These are phyloP conservation scores for Cyclostephanos tholiformis DNA, from an alignment of 108 stramenopile species.

Conservation along the genomic window DNA sequence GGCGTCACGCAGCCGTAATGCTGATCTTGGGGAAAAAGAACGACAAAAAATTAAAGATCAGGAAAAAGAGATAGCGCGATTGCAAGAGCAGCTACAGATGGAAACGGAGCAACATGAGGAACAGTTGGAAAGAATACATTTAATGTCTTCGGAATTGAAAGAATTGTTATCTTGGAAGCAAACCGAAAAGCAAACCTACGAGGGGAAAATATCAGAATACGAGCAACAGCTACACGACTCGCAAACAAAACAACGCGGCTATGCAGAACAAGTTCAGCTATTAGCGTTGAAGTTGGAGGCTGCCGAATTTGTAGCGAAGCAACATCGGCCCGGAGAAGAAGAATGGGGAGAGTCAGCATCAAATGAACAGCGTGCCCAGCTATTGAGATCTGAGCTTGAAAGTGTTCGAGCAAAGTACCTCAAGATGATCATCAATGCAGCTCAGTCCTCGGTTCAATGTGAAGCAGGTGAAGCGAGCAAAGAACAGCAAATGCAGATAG, in stretches of 20 bases:
- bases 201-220: conserved; percentile 14
- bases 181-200: conserved; percentile 3
- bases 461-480: background rate
- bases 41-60: conserved; percentile 14
- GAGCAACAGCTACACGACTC: conserved; percentile 17
- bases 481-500: conserved; percentile 25
- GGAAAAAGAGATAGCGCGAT: conserved; percentile 26
- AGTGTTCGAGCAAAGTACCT: conserved; percentile 37
- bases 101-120: conserved; percentile 35
- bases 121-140: conserved; percentile 29
- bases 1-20: conserved; percentile 3
- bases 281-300: conserved; percentile 45
- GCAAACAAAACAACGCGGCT: conserved; percentile 19
- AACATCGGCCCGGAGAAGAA: conserved; percentile 5
- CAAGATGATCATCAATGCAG: conserved; percentile 19
- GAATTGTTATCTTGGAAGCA: conserved; percentile 35
- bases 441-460: background rate
- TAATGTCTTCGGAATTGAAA: conserved; percentile 38
- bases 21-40: conserved; percentile 11
- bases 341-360: background rate
- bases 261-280: conserved; percentile 36
- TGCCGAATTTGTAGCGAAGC: conserved; percentile 34
- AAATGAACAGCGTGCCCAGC: conserved; percentile 20
- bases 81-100: conserved; percentile 20
- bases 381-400: conserved; percentile 29